Evolutionary conservation across 441 rosid species (phyloP).

Genomic region (Adansonia gregorii): DNA sequence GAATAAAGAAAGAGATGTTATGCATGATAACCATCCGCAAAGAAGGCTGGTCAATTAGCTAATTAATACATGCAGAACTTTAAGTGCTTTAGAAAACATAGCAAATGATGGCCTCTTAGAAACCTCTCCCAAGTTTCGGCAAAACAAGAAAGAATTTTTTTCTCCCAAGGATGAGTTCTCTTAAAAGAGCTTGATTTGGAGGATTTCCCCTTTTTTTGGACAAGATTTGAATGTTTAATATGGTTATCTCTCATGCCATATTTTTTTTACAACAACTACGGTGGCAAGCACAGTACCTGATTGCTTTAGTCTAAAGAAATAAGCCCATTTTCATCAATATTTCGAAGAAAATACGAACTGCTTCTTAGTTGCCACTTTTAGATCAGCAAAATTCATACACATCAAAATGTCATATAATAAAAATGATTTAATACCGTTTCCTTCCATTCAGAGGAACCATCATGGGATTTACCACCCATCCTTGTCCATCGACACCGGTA

Average conservation of each 20-base stretch:
- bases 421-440: neutral
- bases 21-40: neutral
- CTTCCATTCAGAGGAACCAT: too few relatives aligned
- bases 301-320: neutral
- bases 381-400: conserved; percentile 27
- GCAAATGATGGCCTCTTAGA: neutral
- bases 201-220: too few relatives aligned
- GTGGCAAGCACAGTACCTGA: neutral
- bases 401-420: neutral
- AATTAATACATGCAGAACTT: conserved; percentile 11
- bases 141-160: too few relatives aligned
- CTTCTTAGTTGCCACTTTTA: conserved; percentile 15
- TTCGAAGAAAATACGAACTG: neutral
- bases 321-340: neutral
- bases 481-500: conserved; percentile 93
- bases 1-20: neutral
- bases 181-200: too few relatives aligned
- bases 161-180: too few relatives aligned
- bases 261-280: neutral
- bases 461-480: conserved; percentile 72
- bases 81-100: neutral
- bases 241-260: too few relatives aligned
- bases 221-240: too few relatives aligned
- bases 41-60: neutral
- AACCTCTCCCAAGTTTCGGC: neutral